Evolutionary conservation across 2,329 filamentous ascomycete species (phyloP).

Genomic region (Hypoxylon sp.): DNA sequence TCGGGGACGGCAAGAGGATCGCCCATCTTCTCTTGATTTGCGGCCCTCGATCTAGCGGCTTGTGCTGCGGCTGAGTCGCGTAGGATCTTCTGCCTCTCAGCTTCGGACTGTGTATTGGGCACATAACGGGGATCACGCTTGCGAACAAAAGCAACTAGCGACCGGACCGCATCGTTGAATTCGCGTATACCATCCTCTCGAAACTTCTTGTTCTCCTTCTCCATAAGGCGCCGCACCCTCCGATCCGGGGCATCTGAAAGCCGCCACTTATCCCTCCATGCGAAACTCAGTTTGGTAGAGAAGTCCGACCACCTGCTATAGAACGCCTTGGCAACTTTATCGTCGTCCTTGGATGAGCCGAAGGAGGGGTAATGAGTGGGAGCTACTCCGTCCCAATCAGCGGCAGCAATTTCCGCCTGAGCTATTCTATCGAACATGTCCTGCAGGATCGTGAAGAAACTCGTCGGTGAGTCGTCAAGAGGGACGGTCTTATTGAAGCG

Average conservation of each 20-base stretch:
- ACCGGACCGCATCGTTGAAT: slow-evolving; percentile 92
- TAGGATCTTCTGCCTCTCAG: slow-evolving; percentile 81
- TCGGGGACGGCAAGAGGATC: slow-evolving; percentile 74
- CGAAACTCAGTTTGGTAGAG: slow-evolving; percentile 84
- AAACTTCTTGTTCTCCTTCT: slow-evolving; percentile 91
- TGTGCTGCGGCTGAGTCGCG: slow-evolving; percentile 85
- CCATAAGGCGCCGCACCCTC: slow-evolving; percentile 84
- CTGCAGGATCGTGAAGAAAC: slow-evolving; percentile 86
- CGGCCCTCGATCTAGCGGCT: slow-evolving; percentile 83
- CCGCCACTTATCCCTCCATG: slow-evolving; percentile 89
- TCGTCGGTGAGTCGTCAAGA: slow-evolving; percentile 81
- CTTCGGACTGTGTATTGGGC: slow-evolving; percentile 80
- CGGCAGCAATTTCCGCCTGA: slow-evolving; percentile 81
- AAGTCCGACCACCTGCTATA: slow-evolving; percentile 87
- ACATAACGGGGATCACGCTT: slow-evolving; percentile 91
- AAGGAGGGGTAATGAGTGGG: slow-evolving; percentile 82
- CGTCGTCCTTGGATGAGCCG: slow-evolving; percentile 78
- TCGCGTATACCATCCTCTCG: slow-evolving; percentile 86
- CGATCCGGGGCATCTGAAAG: slow-evolving; percentile 90
- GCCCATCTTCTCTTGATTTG: slow-evolving; percentile 79
- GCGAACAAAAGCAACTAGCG: slow-evolving; percentile 86
- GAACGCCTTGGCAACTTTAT: slow-evolving; percentile 82
- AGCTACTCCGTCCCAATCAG: slow-evolving; percentile 73
- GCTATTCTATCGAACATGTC: slow-evolving; percentile 85
- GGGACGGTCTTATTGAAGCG: slow-evolving; percentile 83